These are phyloP conservation scores for Pyracantha coccinea DNA, from an alignment of 331 rosid genomes.

Conservation along the genomic window DNA sequence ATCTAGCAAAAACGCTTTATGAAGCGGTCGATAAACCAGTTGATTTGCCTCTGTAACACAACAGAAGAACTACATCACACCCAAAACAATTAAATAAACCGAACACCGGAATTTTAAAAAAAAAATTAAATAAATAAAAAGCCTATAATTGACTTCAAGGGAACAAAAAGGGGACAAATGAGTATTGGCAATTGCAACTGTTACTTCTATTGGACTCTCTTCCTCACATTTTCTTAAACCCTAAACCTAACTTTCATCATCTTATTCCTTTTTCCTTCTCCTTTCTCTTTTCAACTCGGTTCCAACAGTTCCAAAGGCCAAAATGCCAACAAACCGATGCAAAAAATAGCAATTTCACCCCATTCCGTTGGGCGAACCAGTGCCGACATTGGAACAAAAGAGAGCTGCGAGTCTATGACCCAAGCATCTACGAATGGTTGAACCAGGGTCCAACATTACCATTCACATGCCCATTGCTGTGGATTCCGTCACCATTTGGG, in stretches of 20 bases:
- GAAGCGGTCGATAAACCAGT: too few species aligned
- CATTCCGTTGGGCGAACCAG: conserved; percentile 12
- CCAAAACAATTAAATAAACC: background rate
- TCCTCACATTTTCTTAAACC: conserved; percentile 19
- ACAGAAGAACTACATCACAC: background rate
- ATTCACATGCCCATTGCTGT: conserved; percentile 86
- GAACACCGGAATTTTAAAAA: too few species aligned
- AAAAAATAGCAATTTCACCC: conserved; percentile 15
- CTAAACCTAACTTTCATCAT: conserved; percentile 8
- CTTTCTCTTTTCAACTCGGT: background rate
- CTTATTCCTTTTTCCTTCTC: conserved; percentile 8
- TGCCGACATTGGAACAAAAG: conserved; percentile 13
- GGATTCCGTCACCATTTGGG: conserved; percentile 76
- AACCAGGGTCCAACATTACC: conserved; percentile 97
- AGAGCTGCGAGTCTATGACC: conserved; percentile 14
- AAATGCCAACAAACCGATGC: conserved; percentile 55
- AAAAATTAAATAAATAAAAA: background rate
- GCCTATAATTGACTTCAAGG: conserved; percentile 31
- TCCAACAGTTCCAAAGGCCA: conserved; percentile 58
- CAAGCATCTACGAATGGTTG: conserved; percentile 53
- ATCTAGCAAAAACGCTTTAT: too few species aligned
- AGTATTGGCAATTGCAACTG: conserved; percentile 59
- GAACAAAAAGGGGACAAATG: conserved; percentile 28
- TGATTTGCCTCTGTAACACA: background rate
- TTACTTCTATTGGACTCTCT: conserved; percentile 44